Evolutionary conservation across 352 stramenopile genomes (phyloP).

Genomic region (Pythium scleroteichum): DNA sequence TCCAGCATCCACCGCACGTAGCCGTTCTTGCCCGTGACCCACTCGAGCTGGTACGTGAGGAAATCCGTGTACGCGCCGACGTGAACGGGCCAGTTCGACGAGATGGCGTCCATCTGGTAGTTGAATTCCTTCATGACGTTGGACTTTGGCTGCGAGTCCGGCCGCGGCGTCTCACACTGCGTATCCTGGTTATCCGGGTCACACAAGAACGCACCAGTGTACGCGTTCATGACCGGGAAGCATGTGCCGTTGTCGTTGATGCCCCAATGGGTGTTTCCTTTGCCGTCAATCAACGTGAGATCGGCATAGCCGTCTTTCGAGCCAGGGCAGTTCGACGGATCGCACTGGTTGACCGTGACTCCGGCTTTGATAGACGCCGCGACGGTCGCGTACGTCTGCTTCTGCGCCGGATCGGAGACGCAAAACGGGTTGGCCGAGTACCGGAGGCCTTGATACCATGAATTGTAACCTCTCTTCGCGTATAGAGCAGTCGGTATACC

Average conservation of each 20-base stretch:
- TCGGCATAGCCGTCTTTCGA: conserved; percentile 59
- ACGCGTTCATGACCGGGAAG: conserved; percentile 26
- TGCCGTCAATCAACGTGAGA: conserved; percentile 52
- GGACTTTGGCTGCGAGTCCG: conserved; percentile 33
- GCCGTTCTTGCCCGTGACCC: conserved; percentile 61
- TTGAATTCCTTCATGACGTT: conserved; percentile 68
- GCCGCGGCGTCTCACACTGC: conserved; percentile 47
- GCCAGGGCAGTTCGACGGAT: conserved; percentile 38
- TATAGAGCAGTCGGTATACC: conserved; percentile 36
- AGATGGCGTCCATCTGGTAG: conserved; percentile 83
- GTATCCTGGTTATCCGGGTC: conserved; percentile 36
- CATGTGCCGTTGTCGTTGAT: conserved; percentile 31
- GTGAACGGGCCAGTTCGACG: conserved; percentile 69
- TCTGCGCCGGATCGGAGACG: conserved; percentile 13
- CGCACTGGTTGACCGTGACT: conserved; percentile 55
- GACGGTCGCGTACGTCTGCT: conserved; percentile 42
- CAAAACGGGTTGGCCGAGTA: conserved; percentile 54
- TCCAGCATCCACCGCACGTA: conserved; percentile 76
- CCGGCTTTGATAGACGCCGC: conserved; percentile 40
- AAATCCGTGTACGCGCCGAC: conserved; percentile 59
- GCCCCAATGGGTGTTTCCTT: conserved; percentile 27
- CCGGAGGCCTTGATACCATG: conserved; percentile 60
- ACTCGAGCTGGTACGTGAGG: conserved; percentile 70
- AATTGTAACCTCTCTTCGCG: conserved; percentile 41
- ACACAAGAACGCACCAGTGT: conserved; percentile 22